Evolutionary conservation across 768 basidiomycete species (phyloP).

Genomic region (Tricholoma hemisulphureum): DNA sequence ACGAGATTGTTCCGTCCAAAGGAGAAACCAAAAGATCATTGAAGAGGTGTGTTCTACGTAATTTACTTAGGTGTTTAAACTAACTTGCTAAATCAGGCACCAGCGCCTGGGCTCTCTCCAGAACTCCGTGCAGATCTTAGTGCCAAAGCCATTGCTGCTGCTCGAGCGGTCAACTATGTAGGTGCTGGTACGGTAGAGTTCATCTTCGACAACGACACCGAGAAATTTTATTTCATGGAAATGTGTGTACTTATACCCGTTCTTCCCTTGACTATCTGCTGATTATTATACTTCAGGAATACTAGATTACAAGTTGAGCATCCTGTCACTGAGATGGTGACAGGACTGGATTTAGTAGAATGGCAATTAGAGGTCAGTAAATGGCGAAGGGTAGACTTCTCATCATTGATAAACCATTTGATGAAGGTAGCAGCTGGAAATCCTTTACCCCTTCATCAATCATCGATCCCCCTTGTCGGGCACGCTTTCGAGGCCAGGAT

Average conservation of each 20-base stretch:
- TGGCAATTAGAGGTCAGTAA: conserved; percentile 81
- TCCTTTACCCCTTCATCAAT: conserved; percentile 73
- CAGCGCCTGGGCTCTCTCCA: conserved; percentile 81
- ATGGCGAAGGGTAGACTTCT: neutral
- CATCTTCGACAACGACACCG: conserved; percentile 90
- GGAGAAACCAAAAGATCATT: conserved; percentile 94
- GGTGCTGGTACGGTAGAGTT: conserved; percentile 96
- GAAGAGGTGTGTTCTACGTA: conserved; percentile 60
- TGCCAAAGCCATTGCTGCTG: conserved; percentile 88
- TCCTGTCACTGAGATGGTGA: conserved; percentile 94
- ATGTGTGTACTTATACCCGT: conserved; percentile 51
- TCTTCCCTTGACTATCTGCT: neutral
- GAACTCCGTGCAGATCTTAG: conserved; percentile 81
- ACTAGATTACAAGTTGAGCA: conserved; percentile 87
- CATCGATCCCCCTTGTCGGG: conserved; percentile 79
- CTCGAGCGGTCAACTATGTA: conserved; percentile 86
- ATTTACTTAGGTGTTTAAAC: neutral
- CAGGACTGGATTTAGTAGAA: conserved; percentile 89
- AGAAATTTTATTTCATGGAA: conserved; percentile 93
- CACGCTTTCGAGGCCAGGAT: conserved; percentile 95
- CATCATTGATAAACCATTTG: neutral
- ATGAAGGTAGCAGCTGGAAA: conserved; percentile 84
- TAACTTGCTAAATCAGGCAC: conserved; percentile 54
- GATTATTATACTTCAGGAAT: conserved; percentile 50
- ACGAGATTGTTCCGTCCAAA: conserved; percentile 87